Conservation (phyloP, 495 filamentous ascomycete species). For the Penicillium psychrofluorescens region DNA sequence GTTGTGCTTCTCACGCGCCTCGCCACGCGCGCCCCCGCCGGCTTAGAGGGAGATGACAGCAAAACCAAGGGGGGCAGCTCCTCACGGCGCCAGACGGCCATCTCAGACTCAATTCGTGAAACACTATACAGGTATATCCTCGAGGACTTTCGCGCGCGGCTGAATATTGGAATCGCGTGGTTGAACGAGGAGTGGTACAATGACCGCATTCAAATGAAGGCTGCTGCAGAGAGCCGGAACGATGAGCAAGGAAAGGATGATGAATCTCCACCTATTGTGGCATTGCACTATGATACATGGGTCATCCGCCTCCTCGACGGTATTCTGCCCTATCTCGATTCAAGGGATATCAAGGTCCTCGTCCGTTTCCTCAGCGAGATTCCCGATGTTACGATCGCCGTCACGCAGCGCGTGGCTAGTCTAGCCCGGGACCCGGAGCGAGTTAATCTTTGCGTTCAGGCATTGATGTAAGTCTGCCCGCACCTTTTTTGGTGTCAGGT, state of each 20-base stretch:
- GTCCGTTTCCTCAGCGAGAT: slow-evolving; percentile 90
- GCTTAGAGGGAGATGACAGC: slow-evolving; percentile 46
- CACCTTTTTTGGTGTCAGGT: not conserved
- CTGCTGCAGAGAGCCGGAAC: slow-evolving; percentile 29
- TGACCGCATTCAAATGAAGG: slow-evolving; percentile 57
- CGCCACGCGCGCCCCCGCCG: slow-evolving; percentile 70
- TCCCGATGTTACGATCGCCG: slow-evolving; percentile 61
- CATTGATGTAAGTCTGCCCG: slow-evolving; percentile 45
- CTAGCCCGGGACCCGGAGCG: slow-evolving; percentile 86
- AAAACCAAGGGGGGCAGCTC: slow-evolving; percentile 17
- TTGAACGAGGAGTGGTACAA: slow-evolving; percentile 98
- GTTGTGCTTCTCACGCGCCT: slow-evolving; percentile 77
- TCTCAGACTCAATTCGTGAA: slow-evolving; percentile 68
- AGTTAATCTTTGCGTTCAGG: slow-evolving; percentile 53
- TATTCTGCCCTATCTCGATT: slow-evolving; percentile 80
- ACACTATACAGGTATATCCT: slow-evolving; percentile 74
- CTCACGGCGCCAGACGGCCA: slow-evolving; percentile 19
- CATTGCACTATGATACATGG: slow-evolving; percentile 71
- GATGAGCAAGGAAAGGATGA: slow-evolving; percentile 14
- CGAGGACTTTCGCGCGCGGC: slow-evolving; percentile 80
- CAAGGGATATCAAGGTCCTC: slow-evolving; percentile 71
- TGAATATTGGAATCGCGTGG: slow-evolving; percentile 85
- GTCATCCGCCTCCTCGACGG: slow-evolving; percentile 73
- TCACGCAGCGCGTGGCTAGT: slow-evolving; percentile 68
- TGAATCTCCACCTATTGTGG: slow-evolving; percentile 15